Base-by-base conservation (phyloP, 106 monocot genomes). In the Apostasia shenzhenica region DNA sequence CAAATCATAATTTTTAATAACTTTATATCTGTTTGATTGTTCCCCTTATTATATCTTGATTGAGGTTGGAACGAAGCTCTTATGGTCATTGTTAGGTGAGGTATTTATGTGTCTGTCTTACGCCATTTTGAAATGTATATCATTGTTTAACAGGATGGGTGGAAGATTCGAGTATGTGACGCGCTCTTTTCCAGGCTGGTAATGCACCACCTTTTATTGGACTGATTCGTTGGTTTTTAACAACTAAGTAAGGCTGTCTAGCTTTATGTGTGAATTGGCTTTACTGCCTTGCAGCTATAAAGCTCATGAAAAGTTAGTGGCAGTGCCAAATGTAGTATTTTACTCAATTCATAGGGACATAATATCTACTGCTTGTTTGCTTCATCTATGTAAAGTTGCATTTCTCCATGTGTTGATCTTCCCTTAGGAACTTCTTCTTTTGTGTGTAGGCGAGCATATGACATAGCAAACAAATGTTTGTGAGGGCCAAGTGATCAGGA, bases 401-500 rank as follows among this genome's bases (percentile, higher is more conserved):
- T 54, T 9, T 54, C 54, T 54, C 1, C 12, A 13, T 9, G 11
- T 54, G 54, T 54, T 54, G 7, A 54, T 9, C 54, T 54, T 54
- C 9, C 9, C 0, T 51, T 6, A 8, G 51, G 10, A 51, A 51
- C 10, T 51, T 6, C 10, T 10, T 97, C 95, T 8, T 95, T 92
- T 62, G 84, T 95, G 47, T 95, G 95, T 71, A 73, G 95, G 73
- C 74, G 95, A 73, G 95, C 92, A 41, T 92, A 92, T 77, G 95
- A 97, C 61, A 85, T 85, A 71, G 81, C 78, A 52, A 84, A 87
- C 78, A 92, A 85, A 82, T 92, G 95, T 79, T 89, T 97, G 77
- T 97, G 92, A 89, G 89, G 89, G 92, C 66, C 89, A 67, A 97
- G 86, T 51, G 92, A 97, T 74, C 78, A 92, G 80, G 95, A 97